Evolutionary conservation across 2,329 filamentous ascomycete species (phyloP).

Genomic region (Ambrosiella cleistominuta): DNA sequence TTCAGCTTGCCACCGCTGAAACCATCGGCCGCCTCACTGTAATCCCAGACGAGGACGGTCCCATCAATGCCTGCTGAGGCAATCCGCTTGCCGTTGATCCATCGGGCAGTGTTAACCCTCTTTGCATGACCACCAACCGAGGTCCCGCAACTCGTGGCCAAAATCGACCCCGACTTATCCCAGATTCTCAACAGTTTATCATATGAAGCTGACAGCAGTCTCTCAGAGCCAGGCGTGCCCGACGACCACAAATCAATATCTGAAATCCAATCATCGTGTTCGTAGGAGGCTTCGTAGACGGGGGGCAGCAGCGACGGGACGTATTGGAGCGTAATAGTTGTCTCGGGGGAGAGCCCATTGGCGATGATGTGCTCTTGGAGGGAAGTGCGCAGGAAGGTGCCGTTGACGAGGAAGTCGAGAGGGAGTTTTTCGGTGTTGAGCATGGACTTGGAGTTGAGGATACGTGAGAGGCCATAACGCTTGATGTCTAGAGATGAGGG

Average conservation of each 20-base stretch:
- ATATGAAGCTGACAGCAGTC: slow-evolving; percentile 82
- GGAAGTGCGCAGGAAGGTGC: slow-evolving; percentile 73
- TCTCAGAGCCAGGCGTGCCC: slow-evolving; percentile 31
- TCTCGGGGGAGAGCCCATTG: slow-evolving; percentile 78
- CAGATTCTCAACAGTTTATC: slow-evolving; percentile 79
- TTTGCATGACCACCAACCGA: slow-evolving; percentile 56
- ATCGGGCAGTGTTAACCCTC: slow-evolving; percentile 67
- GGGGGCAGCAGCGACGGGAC: slow-evolving; percentile 82
- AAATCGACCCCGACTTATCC: slow-evolving; percentile 72
- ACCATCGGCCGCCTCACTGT: slow-evolving; percentile 46
- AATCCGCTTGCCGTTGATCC: slow-evolving; percentile 55
- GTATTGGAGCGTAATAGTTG: slow-evolving; percentile 77
- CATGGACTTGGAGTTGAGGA: slow-evolving; percentile 56
- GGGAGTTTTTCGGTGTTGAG: slow-evolving; percentile 49
- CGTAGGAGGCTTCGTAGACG: slow-evolving; percentile 74
- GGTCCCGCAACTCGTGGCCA: slow-evolving; percentile 55
- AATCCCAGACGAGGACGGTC: slow-evolving; percentile 80
- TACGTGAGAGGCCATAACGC: slow-evolving; percentile 51
- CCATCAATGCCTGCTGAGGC: slow-evolving; percentile 73
- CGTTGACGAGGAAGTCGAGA: slow-evolving; percentile 91
- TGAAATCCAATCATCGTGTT: slow-evolving; percentile 96
- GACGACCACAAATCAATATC: slow-evolving; percentile 64
- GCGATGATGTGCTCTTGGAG: slow-evolving; percentile 78
- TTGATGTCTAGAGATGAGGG: slow-evolving; percentile 36
- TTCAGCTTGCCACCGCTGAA: slow-evolving; percentile 52